phyloP scores from a whole-genome alignment of 495 filamentous ascomycete species.

The Neurospora tetraspora region DNA sequence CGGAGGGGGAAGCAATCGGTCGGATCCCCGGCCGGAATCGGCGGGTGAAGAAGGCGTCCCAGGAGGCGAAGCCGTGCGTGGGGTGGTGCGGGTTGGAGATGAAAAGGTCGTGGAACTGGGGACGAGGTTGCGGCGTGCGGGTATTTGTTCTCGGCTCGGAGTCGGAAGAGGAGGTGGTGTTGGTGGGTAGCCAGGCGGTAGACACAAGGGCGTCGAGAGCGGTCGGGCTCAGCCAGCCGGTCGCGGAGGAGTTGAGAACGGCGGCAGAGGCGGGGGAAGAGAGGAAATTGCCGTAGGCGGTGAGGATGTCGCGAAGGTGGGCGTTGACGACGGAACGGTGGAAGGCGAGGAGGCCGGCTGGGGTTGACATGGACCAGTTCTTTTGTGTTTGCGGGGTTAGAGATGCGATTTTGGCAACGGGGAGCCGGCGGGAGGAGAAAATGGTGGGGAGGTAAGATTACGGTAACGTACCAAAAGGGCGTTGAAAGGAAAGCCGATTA shows the following conservation, averaged over 20 bases:
- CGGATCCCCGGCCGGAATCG: conserved; percentile 25
- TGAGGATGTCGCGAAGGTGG: not conserved
- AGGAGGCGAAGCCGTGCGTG: not conserved
- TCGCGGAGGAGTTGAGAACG: not conserved
- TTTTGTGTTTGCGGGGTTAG: not conserved
- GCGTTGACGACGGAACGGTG: not conserved
- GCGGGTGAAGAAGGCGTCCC: conserved; percentile 37
- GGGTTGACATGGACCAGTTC: not conserved
- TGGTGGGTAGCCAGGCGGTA: not conserved
- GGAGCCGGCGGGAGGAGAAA: not conserved
- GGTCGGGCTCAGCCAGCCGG: not conserved
- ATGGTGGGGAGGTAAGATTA: not conserved
- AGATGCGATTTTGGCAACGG: not conserved
- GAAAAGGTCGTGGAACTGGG: not conserved
- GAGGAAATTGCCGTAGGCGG: not conserved
- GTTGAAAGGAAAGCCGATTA: conserved; percentile 1
- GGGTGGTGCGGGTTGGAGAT: not conserved
- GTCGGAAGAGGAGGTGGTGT: not conserved
- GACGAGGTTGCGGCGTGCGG: not conserved
- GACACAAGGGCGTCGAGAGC: not conserved
- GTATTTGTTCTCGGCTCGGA: not conserved
- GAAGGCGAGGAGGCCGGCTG: not conserved
- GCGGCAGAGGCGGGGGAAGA: not conserved
- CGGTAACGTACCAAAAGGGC: not conserved
- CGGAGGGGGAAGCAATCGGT: conserved; percentile 24